Percentiles rank a stretch among this genome's conserved stretches.
Conservation (phyloP, 2,329 filamentous ascomycete species). For the Colletotrichum sp. region DNA sequence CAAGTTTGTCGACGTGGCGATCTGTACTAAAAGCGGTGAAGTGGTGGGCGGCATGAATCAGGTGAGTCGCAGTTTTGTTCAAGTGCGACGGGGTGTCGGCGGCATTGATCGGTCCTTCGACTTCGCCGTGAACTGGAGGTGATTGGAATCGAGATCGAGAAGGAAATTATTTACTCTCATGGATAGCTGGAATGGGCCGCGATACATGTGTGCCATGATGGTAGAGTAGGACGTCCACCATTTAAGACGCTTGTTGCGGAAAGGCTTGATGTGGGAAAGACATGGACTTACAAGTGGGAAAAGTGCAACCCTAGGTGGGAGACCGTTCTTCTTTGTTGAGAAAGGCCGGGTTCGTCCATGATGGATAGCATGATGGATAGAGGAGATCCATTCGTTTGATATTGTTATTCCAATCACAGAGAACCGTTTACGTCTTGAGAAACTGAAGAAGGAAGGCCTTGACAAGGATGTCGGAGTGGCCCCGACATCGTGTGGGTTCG, state of each 20-base stretch:
- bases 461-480: not conserved
- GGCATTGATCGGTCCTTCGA: not conserved
- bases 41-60: not conserved
- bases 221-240: not conserved
- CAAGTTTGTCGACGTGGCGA: not conserved
- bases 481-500: constrained; percentile 3
- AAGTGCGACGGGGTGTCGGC: not conserved
- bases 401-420: not conserved
- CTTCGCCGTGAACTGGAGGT: not conserved
- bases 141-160: not conserved
- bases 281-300: not conserved
- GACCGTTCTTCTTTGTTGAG: not conserved
- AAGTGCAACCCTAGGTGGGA: not conserved
- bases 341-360: not conserved
- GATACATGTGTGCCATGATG: not conserved
- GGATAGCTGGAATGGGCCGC: not conserved
- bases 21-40: not conserved
- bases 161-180: not conserved
- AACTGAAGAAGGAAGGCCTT: not conserved
- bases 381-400: not conserved
- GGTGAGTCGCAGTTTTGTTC: not conserved
- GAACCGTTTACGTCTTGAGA: not conserved
- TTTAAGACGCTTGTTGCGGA: not conserved
- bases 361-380: not conserved
- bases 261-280: not conserved